Conservation (phyloP, 2,329 filamentous ascomycete species). For the Aspergillus phoenicis region DNA sequence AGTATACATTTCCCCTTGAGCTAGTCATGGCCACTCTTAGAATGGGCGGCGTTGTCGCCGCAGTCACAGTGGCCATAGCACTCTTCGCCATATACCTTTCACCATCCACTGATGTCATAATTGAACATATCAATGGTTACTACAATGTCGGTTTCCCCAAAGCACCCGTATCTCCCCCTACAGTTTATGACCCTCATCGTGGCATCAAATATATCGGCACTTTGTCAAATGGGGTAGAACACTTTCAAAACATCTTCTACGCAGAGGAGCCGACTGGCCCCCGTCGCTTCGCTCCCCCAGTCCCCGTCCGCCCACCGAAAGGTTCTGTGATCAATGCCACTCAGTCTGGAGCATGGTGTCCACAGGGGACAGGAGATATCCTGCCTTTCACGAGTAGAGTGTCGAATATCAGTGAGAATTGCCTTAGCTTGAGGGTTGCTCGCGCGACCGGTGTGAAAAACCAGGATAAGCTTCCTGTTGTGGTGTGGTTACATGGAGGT, state of each 20-base stretch:
- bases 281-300: slow-evolving; percentile 20
- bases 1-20: neutral
- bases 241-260: slow-evolving; percentile 26
- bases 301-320: slow-evolving; percentile 7
- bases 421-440: slow-evolving; percentile 22
- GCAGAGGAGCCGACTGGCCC: slow-evolving; percentile 18
- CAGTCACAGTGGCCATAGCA: neutral
- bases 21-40: neutral
- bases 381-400: slow-evolving; percentile 23
- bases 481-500: slow-evolving; percentile 23
- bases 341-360: slow-evolving; percentile 21
- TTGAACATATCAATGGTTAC: neutral
- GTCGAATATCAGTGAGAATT: slow-evolving; percentile 22
- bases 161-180: neutral
- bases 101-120: neutral
- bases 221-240: slow-evolving; percentile 11
- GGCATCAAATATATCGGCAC: slow-evolving; percentile 18
- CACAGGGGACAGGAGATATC: slow-evolving; percentile 21
- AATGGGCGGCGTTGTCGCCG: neutral
- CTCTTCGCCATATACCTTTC: neutral
- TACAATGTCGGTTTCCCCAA: neutral
- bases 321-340: slow-evolving; percentile 23
- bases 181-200: slow-evolving; percentile 4
- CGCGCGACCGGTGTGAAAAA: neutral
- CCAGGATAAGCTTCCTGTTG: slow-evolving; percentile 15